phyloP scores from a whole-genome alignment of 2,329 filamentous ascomycete species.

The Verticillium alfalfae region DNA sequence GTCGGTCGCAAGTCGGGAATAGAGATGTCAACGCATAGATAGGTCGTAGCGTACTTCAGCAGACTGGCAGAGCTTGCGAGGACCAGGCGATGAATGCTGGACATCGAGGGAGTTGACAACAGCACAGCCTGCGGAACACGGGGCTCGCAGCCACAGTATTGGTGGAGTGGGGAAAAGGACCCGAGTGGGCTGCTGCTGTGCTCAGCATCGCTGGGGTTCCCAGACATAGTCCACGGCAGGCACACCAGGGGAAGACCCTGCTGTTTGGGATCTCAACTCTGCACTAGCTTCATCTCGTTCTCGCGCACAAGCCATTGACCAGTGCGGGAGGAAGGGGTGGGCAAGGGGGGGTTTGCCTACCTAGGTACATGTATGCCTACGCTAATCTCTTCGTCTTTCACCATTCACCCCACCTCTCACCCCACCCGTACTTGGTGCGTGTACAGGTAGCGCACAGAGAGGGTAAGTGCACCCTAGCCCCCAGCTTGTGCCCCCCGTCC shows the following conservation, averaged over 20 bases:
- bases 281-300: background rate
- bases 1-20: background rate
- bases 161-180: background rate
- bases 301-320: background rate
- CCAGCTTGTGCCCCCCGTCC: too few relatives aligned
- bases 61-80: background rate
- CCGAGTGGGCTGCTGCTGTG: background rate
- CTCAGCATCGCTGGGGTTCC: background rate
- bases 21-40: background rate
- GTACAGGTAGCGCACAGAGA: too few relatives aligned
- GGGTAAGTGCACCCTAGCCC: too few relatives aligned
- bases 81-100: background rate
- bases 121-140: background rate
- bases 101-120: too few relatives aligned
- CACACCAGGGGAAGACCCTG: conserved; percentile 1
- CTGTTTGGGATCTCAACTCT: background rate
- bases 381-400: too few relatives aligned
- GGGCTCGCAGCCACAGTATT: background rate
- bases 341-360: too few relatives aligned
- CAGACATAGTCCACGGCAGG: background rate
- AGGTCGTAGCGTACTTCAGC: too few relatives aligned
- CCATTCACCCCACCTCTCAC: too few relatives aligned
- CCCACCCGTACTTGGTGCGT: too few relatives aligned
- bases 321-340: background rate
- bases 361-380: background rate